These are phyloP conservation scores for Calycina marina DNA, from an alignment of 2,329 filamentous ascomycete species.

Conservation along the genomic window DNA sequence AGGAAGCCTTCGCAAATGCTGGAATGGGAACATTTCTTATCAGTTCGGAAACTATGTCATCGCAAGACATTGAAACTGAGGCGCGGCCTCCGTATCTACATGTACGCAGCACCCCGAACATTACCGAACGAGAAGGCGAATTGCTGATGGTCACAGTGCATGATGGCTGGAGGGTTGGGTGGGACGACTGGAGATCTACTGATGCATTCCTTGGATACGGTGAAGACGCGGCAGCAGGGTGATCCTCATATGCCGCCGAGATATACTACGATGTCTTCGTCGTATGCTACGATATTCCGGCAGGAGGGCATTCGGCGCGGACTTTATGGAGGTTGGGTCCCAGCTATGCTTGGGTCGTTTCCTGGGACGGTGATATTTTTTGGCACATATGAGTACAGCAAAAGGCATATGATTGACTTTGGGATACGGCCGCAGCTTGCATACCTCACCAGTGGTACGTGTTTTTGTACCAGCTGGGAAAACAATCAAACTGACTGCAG, in stretches of 20 bases:
- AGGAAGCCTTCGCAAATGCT: slow-evolving; percentile 20
- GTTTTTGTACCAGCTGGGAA: too few species aligned
- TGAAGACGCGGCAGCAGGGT: slow-evolving; percentile 95
- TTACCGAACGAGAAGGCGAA: too few species aligned
- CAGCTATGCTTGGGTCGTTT: slow-evolving; percentile 83
- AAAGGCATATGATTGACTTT: slow-evolving; percentile 71
- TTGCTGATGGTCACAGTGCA: slow-evolving; percentile 48
- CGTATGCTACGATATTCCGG: slow-evolving; percentile 83
- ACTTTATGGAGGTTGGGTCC: slow-evolving; percentile 84
- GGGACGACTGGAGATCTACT: slow-evolving; percentile 91
- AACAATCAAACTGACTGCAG: too few species aligned
- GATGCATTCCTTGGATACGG: slow-evolving; percentile 97
- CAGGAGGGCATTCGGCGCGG: slow-evolving; percentile 81
- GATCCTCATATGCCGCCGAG: slow-evolving; percentile 86
- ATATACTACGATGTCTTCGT: slow-evolving; percentile 79
- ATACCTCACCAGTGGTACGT: slow-evolving; percentile 69
- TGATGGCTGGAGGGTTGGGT: slow-evolving; percentile 88
- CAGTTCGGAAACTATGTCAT: slow-evolving; percentile 18
- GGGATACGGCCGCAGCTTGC: slow-evolving; percentile 71
- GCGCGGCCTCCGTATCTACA: slow-evolving; percentile 47
- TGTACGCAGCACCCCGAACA: too few species aligned
- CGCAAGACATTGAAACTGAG: slow-evolving; percentile 31
- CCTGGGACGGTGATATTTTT: slow-evolving; percentile 92
- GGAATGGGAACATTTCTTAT: slow-evolving; percentile 14
- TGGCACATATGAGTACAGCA: slow-evolving; percentile 90